Evolutionary conservation across 257 asterid genomes (phyloP).

Genomic region (Petunia secreta): DNA sequence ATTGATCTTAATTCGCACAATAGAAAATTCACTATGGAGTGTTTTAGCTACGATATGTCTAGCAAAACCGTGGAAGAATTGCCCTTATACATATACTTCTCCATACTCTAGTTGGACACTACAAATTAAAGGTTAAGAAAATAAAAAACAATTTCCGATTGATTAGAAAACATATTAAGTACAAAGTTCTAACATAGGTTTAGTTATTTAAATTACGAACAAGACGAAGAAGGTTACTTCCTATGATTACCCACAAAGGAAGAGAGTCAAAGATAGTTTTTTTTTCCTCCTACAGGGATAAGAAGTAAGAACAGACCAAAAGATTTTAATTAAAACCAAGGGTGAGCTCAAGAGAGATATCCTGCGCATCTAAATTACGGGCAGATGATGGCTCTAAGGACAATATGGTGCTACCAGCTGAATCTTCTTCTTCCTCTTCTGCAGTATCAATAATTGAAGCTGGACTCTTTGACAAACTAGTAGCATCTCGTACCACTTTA

Average conservation of each 20-base stretch:
- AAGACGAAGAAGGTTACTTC: too few relatives aligned
- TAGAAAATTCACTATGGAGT: too few relatives aligned
- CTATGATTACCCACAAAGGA: too few relatives aligned
- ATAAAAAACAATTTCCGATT: background rate
- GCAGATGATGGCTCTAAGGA: slow-evolving; percentile 24
- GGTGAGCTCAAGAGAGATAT: slow-evolving; percentile 59
- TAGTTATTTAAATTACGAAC: too few relatives aligned
- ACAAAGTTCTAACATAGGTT: background rate
- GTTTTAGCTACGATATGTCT: too few relatives aligned
- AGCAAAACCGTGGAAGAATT: too few relatives aligned
- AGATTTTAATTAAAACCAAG: slow-evolving; percentile 36
- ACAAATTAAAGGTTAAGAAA: too few relatives aligned
- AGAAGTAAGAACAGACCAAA: background rate
- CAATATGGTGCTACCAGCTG: background rate
- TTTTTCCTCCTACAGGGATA: too few relatives aligned
- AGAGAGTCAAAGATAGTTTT: too few relatives aligned
- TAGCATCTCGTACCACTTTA: slow-evolving; percentile 7
- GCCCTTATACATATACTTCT: too few relatives aligned
- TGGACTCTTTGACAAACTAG: background rate
- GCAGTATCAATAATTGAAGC: background rate
- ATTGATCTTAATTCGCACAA: too few relatives aligned
- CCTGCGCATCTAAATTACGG: slow-evolving; percentile 27
- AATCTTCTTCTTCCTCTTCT: background rate
- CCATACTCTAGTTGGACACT: too few relatives aligned
- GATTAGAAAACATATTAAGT: background rate